phyloP scores from a whole-genome alignment of 2,329 filamentous ascomycete genomes.

The Elsinoe batatas region DNA sequence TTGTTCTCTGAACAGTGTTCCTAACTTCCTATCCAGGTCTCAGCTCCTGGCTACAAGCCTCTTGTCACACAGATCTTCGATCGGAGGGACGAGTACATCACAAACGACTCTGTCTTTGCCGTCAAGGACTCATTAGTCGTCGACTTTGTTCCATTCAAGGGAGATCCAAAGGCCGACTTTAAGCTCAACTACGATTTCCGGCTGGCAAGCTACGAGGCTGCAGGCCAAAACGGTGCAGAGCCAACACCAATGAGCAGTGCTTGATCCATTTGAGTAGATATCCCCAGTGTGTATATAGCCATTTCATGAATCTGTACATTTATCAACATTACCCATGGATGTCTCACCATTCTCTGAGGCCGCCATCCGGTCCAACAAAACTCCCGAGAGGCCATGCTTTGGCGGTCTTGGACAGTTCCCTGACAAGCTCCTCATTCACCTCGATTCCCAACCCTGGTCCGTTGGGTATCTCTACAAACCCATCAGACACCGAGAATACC shows the following conservation, averaged over 20 bases:
- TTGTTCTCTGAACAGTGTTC: too few species aligned
- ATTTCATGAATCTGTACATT: not conserved
- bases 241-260: conserved; percentile 10
- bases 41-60: conserved; percentile 51
- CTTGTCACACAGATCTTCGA: conserved; percentile 75
- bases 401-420: conserved; percentile 46
- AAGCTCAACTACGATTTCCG: conserved; percentile 42
- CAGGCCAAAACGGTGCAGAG: not conserved
- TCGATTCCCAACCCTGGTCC: conserved; percentile 22
- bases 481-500: conserved; percentile 20
- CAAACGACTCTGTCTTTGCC: conserved; percentile 49
- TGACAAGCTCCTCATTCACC: conserved; percentile 54
- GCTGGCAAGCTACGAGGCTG: conserved; percentile 7
- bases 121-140: conserved; percentile 51
- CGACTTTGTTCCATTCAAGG: conserved; percentile 45
- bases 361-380: conserved; percentile 57
- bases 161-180: conserved; percentile 42
- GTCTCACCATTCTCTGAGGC: conserved; percentile 54
- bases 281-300: not conserved
- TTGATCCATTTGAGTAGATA: not conserved
- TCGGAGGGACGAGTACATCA: conserved; percentile 50
- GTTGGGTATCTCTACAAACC: conserved; percentile 17
- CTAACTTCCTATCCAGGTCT: conserved; percentile 23
- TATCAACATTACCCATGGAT: not conserved
- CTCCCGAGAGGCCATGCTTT: conserved; percentile 55